phyloP scores from a whole-genome alignment of 129 eudicot genomes.

The Arctium minus region DNA sequence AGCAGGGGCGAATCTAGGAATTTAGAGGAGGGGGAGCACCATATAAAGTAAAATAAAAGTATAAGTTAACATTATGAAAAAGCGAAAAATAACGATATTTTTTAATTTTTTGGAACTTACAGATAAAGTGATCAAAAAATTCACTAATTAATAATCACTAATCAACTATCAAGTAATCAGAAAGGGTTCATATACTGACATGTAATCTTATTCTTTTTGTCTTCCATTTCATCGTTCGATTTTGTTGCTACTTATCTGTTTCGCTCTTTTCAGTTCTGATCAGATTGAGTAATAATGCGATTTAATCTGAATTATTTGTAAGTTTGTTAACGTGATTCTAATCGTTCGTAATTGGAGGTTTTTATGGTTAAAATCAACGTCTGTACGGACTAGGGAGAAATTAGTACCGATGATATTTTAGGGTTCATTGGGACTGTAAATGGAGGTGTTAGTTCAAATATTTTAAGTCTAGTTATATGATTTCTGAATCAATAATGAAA shows the following conservation, averaged over 20 bases:
- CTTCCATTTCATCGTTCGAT: not conserved
- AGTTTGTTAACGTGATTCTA: not conserved
- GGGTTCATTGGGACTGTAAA: constrained; percentile 6
- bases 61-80: no score
- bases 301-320: not conserved
- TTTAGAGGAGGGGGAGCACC: no score
- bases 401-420: not conserved
- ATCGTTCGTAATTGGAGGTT: not conserved
- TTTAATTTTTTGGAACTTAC: no score
- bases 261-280: not conserved
- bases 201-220: not conserved
- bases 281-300: not conserved
- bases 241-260: not conserved
- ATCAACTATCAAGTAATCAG: no score
- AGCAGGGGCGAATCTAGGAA: no score
- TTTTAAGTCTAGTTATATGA: not conserved
- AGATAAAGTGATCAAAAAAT: no score
- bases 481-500: no score
- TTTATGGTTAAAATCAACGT: not conserved
- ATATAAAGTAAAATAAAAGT: no score
- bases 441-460: not conserved
- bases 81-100: no score
- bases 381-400: not conserved
- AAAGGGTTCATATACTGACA: not conserved
- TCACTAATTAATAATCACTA: no score